These are phyloP conservation scores for Catunica adiposa DNA, from an alignment of 2,329 filamentous ascomycete genomes.

Conservation along the genomic window DNA sequence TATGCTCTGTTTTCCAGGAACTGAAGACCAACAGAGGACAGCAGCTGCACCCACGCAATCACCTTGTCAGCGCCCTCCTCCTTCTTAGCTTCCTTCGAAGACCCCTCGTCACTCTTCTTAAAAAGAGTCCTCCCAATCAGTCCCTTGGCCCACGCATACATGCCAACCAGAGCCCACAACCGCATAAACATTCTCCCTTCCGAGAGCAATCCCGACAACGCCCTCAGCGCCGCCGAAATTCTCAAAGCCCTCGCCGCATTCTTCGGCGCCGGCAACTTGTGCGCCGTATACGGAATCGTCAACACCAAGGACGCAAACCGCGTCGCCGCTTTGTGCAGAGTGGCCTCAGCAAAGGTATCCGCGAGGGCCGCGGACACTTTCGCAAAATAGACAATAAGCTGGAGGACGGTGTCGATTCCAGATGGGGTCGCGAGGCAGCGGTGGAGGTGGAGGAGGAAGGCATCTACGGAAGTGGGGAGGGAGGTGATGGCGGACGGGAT, in stretches of 20 bases:
- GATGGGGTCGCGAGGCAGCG: slow-evolving; percentile 50
- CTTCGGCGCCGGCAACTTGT: slow-evolving; percentile 22
- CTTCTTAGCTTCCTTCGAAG: slow-evolving; percentile 16
- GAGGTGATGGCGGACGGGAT: slow-evolving; percentile 16
- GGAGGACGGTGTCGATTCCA: slow-evolving; percentile 54
- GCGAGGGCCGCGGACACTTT: slow-evolving; percentile 38
- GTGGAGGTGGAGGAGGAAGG: slow-evolving; percentile 38
- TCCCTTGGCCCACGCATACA: slow-evolving; percentile 50
- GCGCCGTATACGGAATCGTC: slow-evolving; percentile 33
- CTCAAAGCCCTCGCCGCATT: slow-evolving; percentile 11
- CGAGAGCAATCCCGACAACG: slow-evolving; percentile 47
- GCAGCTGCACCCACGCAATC: slow-evolving; percentile 52
- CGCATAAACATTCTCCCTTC: slow-evolving; percentile 59
- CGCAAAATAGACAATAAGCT: slow-evolving; percentile 51
- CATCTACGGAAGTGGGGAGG: slow-evolving; percentile 29
- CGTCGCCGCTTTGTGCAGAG: slow-evolving; percentile 36
- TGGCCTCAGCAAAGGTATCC: slow-evolving; percentile 36
- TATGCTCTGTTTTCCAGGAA: slow-evolving; percentile 70
- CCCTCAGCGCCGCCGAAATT: slow-evolving; percentile 31
- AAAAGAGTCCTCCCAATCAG: slow-evolving; percentile 23
- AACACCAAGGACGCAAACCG: slow-evolving; percentile 36
- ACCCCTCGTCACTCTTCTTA: slow-evolving; percentile 13
- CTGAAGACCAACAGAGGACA: slow-evolving; percentile 55
- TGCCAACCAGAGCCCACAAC: slow-evolving; percentile 59
- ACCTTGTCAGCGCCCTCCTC: slow-evolving; percentile 25